These are phyloP conservation scores for Penicillium concentricum DNA, from an alignment of 2,329 filamentous ascomycete species.

Conservation along the genomic window DNA sequence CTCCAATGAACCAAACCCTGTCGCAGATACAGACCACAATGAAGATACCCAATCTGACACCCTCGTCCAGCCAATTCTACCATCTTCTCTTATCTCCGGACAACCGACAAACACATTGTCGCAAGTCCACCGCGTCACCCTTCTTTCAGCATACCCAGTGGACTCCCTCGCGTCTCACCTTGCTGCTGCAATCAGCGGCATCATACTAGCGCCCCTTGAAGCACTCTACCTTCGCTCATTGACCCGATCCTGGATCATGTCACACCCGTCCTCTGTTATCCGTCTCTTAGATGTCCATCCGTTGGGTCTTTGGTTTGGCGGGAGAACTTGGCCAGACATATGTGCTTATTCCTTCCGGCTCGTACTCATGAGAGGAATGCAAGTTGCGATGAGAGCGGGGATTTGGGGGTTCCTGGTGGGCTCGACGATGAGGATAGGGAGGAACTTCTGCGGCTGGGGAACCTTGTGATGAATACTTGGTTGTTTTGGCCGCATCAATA, in stretches of 20 bases:
- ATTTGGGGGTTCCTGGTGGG: slow-evolving; percentile 41
- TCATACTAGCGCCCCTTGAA: slow-evolving; percentile 44
- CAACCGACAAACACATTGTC: slow-evolving; percentile 11
- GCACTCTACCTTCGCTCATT: slow-evolving; percentile 42
- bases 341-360: slow-evolving; percentile 39
- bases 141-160: slow-evolving; percentile 43
- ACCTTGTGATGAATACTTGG: slow-evolving; percentile 19
- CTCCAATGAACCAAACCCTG: slow-evolving; percentile 11
- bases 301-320: slow-evolving; percentile 37
- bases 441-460: slow-evolving; percentile 43
- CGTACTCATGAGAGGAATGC: slow-evolving; percentile 37
- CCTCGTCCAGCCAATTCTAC: slow-evolving; percentile 17
- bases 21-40: slow-evolving; percentile 9
- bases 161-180: slow-evolving; percentile 45
- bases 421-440: slow-evolving; percentile 40
- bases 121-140: slow-evolving; percentile 40
- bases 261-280: slow-evolving; percentile 22
- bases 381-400: slow-evolving; percentile 37
- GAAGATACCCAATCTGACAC: slow-evolving; percentile 15
- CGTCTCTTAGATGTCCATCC: slow-evolving; percentile 32
- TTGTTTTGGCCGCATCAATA: background rate
- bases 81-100: slow-evolving; percentile 18
- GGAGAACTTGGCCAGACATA: slow-evolving; percentile 30
- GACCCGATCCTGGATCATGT: slow-evolving; percentile 37
- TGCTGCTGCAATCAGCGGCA: slow-evolving; percentile 36